Evolutionary conservation across 352 stramenopile species (phyloP), one percentile per base, ranked within the genome.

Genomic region (Globisporangium middletonii): DNA sequence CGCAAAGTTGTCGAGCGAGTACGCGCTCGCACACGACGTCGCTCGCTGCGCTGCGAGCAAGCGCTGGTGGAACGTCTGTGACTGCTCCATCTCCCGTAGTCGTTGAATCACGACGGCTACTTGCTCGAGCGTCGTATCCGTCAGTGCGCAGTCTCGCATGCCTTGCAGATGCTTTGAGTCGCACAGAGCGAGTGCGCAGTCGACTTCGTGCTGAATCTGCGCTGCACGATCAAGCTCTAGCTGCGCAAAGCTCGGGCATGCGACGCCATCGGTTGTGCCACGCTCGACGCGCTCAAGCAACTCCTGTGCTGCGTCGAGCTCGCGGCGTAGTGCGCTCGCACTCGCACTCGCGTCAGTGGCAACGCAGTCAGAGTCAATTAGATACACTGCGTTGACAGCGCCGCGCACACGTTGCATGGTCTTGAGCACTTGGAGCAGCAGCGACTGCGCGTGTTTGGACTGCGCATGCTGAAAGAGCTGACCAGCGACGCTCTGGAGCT

Each of bases 1-100:
- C 5, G 77, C 75, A 57, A 80, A 88, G 47, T 84, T 84, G 26
- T 72, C 66, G 3, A 49, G 26, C 26, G 71, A 70, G 53, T 88
- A 88, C 16, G 37, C 4, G 35, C 28, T 28, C 19, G 28, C 37
- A 48, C 54, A 56, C 15, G 38, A 33, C 6, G 69, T 47, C 2
- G 65, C 41, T 30, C 50, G 59, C 41, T 80, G 73, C 1, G 67
- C 53, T 49, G 51, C 30, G 4, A 68, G 44, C 11, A 83, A 54
- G 0, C 45, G 52, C 7, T 28, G 56, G 26, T 83, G 73, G 43
- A 83, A 80, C 18, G 23, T 18, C 26, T 71, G 62, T 18, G 68
- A 64, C 54, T 73, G 62, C 30, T 83, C 73, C 50, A 66, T 58
- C 2, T 58, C 11, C 1, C 71, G 72, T 6, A 73, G 50, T 7